These are phyloP conservation scores for Fusarium begoniae DNA, from an alignment of 2,329 filamentous ascomycete species.

Conservation along the genomic window DNA sequence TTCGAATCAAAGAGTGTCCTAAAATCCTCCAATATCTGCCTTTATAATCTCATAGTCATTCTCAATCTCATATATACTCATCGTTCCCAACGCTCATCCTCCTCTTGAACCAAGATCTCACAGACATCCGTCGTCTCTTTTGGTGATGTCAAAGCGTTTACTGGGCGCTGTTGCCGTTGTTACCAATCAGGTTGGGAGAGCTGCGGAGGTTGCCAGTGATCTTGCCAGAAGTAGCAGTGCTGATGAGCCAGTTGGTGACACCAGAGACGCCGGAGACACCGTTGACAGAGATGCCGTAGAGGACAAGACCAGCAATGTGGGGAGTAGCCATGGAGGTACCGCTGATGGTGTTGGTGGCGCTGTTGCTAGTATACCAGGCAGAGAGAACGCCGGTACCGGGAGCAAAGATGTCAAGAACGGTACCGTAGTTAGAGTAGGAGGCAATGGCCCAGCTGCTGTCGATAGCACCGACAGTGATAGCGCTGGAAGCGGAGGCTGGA, in stretches of 20 bases:
- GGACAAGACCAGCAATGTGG: slow-evolving; percentile 66
- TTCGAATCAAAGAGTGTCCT: slow-evolving; percentile 2
- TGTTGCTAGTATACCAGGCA: slow-evolving; percentile 57
- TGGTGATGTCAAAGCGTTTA: slow-evolving; percentile 12
- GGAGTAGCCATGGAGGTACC: slow-evolving; percentile 74
- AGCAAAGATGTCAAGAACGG: slow-evolving; percentile 59
- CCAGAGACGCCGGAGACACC: slow-evolving; percentile 45
- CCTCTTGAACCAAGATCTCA: neutral
- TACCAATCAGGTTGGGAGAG: slow-evolving; percentile 59
- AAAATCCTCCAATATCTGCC: neutral
- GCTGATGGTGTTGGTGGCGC: slow-evolving; percentile 58
- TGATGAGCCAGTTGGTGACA: slow-evolving; percentile 54
- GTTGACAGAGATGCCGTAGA: slow-evolving; percentile 58
- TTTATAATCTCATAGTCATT: neutral
- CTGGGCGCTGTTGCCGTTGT: slow-evolving; percentile 56
- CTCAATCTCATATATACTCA: neutral
- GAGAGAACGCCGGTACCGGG: slow-evolving; percentile 58
- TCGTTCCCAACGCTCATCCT: neutral
- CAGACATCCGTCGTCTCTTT: neutral
- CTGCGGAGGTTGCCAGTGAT: slow-evolving; percentile 51
- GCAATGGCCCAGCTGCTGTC: slow-evolving; percentile 52
- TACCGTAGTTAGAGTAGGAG: slow-evolving; percentile 62
- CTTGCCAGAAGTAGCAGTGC: slow-evolving; percentile 52
- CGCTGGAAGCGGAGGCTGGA: slow-evolving; percentile 46
- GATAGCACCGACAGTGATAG: slow-evolving; percentile 49